Percentiles rank a stretch among this genome's conserved stretches.
Evolutionary conservation across 768 basidiomycete species (phyloP).

Genomic region (Trametes punicea): DNA sequence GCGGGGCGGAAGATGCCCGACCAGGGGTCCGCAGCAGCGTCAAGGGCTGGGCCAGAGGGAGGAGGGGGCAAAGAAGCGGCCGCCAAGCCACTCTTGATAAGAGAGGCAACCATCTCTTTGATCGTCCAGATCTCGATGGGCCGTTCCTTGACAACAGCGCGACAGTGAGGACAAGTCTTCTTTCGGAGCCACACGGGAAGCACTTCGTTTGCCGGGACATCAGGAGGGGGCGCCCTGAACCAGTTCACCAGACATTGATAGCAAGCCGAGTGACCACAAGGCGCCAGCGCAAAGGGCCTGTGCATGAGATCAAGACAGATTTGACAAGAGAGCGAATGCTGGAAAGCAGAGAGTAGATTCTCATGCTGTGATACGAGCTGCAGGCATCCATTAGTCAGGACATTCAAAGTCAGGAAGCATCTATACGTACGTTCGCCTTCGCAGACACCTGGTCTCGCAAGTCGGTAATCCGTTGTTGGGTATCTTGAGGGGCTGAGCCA

Average conservation of each 20-base stretch:
- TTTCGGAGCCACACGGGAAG: slow-evolving; percentile 32
- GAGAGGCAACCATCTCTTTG: slow-evolving; percentile 42
- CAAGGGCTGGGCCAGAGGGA: slow-evolving; percentile 24
- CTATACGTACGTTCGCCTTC: slow-evolving; percentile 10
- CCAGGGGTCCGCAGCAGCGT: slow-evolving; percentile 55
- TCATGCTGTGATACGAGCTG: slow-evolving; percentile 46
- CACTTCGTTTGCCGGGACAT: slow-evolving; percentile 15
- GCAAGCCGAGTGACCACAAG: slow-evolving; percentile 74
- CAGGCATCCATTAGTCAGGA: not conserved
- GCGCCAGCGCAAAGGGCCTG: slow-evolving; percentile 69
- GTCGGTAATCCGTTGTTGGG: not conserved
- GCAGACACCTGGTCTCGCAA: slow-evolving; percentile 9
- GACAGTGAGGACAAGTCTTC: slow-evolving; percentile 46
- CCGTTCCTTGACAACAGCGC: slow-evolving; percentile 39
- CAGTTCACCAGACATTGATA: slow-evolving; percentile 70
- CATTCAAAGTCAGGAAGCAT: not conserved
- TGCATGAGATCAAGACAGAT: slow-evolving; percentile 75
- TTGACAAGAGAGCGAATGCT: slow-evolving; percentile 69
- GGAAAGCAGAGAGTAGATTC: slow-evolving; percentile 48
- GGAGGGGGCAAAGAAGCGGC: slow-evolving; percentile 8
- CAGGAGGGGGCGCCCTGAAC: slow-evolving; percentile 50
- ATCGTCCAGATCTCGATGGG: slow-evolving; percentile 49
- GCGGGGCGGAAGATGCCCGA: slow-evolving; percentile 49
- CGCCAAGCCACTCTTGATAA: slow-evolving; percentile 54
- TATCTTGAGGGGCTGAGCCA: not conserved